These are phyloP conservation scores for Coemansia pectinata DNA, from an alignment of 192 early-diverging fungal genomes.

Conservation along the genomic window DNA sequence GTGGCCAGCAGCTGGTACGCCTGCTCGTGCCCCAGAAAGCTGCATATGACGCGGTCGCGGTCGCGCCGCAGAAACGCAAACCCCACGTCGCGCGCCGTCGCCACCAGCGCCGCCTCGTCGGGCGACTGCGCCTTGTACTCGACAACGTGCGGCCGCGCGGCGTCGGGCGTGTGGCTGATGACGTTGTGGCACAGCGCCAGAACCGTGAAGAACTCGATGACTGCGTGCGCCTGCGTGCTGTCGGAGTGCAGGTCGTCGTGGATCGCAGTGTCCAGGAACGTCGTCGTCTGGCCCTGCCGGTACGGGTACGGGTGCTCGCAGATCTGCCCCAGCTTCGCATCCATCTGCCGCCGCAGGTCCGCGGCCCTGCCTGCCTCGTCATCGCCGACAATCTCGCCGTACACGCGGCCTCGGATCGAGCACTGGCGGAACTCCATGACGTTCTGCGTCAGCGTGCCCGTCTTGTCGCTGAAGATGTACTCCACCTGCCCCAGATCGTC, in stretches of 20 bases:
- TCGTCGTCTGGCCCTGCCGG: conserved; percentile 61
- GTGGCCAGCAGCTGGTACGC: conserved; percentile 67
- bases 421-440: conserved; percentile 96
- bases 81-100: conserved; percentile 81
- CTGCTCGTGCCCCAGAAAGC: conserved; percentile 73
- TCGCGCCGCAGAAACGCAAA: conserved; percentile 80
- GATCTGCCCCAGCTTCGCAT: conserved; percentile 57
- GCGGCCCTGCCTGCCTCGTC: conserved; percentile 20
- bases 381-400: conserved; percentile 61
- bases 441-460: conserved; percentile 95
- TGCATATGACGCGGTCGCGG: conserved; percentile 64
- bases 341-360: conserved; percentile 55
- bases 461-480: conserved; percentile 97
- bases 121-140: conserved; percentile 93
- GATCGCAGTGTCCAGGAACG: conserved; percentile 70
- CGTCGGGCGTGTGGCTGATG: conserved; percentile 63
- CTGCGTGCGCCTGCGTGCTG: conserved; percentile 60
- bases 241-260: conserved; percentile 63
- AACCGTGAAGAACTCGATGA: conserved; percentile 79
- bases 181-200: conserved; percentile 91
- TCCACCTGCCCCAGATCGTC: conserved; percentile 96
- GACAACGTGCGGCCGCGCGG: conserved; percentile 54
- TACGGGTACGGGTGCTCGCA: conserved; percentile 59
- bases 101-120: conserved; percentile 91
- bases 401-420: conserved; percentile 81